Evolutionary conservation across 139 green algal genomes (phyloP).

Genomic region (Chlamydomonas sp.): DNA sequence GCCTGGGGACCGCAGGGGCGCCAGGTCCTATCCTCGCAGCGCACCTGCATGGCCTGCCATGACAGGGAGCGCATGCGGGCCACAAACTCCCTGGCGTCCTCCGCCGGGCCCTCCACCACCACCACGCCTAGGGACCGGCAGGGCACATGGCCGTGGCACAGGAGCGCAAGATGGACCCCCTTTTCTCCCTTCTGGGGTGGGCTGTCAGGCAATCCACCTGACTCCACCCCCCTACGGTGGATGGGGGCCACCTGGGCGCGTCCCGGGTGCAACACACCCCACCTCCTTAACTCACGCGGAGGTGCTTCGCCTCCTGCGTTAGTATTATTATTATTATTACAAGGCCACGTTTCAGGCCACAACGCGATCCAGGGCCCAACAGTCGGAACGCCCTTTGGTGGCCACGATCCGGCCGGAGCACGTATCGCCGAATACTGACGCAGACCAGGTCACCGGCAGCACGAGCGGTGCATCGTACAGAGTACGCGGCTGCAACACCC

Average conservation of each 20-base stretch:
- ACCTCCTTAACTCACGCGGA: too few relatives aligned
- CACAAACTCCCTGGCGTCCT: constrained; percentile 59
- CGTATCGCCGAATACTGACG: background rate
- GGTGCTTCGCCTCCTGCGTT: too few relatives aligned
- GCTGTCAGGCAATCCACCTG: too few relatives aligned
- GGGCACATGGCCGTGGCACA: too few relatives aligned
- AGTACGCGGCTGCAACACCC: background rate
- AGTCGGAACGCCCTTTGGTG: background rate
- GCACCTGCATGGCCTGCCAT: constrained; percentile 54
- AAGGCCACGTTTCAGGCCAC: too few relatives aligned
- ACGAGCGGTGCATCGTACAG: background rate
- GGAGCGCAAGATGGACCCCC: too few relatives aligned
- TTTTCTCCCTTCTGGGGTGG: too few relatives aligned
- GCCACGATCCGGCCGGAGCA: background rate
- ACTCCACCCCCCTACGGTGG: too few relatives aligned
- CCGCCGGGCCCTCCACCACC: constrained; percentile 42
- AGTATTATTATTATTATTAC: too few relatives aligned
- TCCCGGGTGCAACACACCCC: too few relatives aligned
- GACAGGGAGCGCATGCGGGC: constrained; percentile 45
- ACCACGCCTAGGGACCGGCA: constrained; percentile 39
- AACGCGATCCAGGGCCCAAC: background rate
- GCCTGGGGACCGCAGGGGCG: background rate
- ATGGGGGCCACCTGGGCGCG: too few relatives aligned
- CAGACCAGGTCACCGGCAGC: background rate
- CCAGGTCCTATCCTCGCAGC: constrained; percentile 15